These are phyloP conservation scores for Zalerion maritima DNA, from an alignment of 495 filamentous ascomycete species.

Conservation along the genomic window DNA sequence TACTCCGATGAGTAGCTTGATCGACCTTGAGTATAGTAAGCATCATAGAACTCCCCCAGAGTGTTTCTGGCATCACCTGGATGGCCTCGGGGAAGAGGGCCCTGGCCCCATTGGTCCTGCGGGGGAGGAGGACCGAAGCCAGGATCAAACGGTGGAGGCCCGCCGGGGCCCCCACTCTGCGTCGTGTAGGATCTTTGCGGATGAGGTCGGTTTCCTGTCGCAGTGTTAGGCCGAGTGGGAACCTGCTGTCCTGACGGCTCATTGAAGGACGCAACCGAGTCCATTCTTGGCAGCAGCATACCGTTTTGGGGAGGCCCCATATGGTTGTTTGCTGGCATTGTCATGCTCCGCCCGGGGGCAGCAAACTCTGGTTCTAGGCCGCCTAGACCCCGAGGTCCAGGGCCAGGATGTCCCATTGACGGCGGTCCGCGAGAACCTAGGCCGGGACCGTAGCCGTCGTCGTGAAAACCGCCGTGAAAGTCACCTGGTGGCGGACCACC, in stretches of 20 bases:
- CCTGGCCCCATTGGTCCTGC: conserved; percentile 11
- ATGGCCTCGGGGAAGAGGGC: conserved; percentile 11
- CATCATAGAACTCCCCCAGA: conserved; percentile 40
- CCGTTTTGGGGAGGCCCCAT: conserved; percentile 18
- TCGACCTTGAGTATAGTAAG: conserved; percentile 32
- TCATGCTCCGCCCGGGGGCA: conserved; percentile 34
- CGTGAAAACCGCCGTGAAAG: conserved; percentile 15
- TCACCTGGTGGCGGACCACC: conserved; percentile 25
- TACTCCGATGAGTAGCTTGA: neutral
- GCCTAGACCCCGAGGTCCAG: too few relatives aligned
- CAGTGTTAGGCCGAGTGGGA: conserved; percentile 32
- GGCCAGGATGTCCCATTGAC: conserved; percentile 6
- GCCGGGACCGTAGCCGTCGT: conserved; percentile 17
- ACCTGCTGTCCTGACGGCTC: conserved; percentile 23
- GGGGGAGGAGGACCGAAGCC: conserved; percentile 21
- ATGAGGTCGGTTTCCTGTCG: conserved; percentile 30
- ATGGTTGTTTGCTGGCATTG: conserved; percentile 33
- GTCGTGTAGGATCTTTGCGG: conserved; percentile 30
- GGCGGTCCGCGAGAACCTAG: conserved; percentile 20
- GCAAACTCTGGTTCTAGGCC: conserved; percentile 13
- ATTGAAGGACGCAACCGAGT: conserved; percentile 27
- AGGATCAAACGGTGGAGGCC: too few relatives aligned
- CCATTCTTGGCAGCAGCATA: conserved; percentile 17
- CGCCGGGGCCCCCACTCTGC: too few relatives aligned
- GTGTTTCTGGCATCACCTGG: conserved; percentile 18